Evolutionary conservation across 345 rosid genomes (phyloP).

Genomic region (Raphanus sativus): DNA sequence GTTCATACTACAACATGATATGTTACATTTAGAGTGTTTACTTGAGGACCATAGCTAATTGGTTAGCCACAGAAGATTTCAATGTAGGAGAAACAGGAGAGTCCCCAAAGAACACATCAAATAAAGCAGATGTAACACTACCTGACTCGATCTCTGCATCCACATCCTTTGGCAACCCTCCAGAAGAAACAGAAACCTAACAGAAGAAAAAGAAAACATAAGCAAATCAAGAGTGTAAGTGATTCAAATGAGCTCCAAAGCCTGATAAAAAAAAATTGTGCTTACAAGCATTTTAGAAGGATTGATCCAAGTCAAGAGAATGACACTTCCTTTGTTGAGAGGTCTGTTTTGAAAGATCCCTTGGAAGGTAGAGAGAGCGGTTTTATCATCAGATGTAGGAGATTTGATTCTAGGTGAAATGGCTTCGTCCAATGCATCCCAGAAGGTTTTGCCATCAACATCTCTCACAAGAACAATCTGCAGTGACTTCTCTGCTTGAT

Average conservation of each 20-base stretch:
- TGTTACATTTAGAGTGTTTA: conserved; percentile 13
- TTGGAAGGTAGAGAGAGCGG: conserved; percentile 65
- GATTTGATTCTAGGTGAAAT: conserved; percentile 69
- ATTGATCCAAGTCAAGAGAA: conserved; percentile 73
- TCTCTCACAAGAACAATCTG: conserved; percentile 89
- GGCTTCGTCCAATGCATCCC: conserved; percentile 85
- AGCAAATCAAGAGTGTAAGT: not conserved
- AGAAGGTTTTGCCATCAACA: conserved; percentile 91
- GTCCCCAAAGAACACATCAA: conserved; percentile 75
- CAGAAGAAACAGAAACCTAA: conserved; percentile 65
- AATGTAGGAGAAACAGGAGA: conserved; percentile 78
- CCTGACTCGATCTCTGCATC: conserved; percentile 66
- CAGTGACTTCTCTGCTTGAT: conserved; percentile 65
- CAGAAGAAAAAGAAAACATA: conserved; percentile 8
- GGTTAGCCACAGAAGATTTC: conserved; percentile 62
- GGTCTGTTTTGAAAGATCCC: conserved; percentile 63
- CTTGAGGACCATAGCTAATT: conserved; percentile 45
- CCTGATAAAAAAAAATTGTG: no score
- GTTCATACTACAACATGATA: not conserved
- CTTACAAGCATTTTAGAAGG: conserved; percentile 77
- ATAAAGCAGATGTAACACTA: conserved; percentile 60
- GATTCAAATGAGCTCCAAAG: no score
- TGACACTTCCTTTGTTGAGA: conserved; percentile 68
- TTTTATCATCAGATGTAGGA: conserved; percentile 51
- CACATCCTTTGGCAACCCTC: conserved; percentile 50